Base-by-base conservation (phyloP, 108 stramenopile genomes). In the Cyclostephanos invisitatus region DNA sequence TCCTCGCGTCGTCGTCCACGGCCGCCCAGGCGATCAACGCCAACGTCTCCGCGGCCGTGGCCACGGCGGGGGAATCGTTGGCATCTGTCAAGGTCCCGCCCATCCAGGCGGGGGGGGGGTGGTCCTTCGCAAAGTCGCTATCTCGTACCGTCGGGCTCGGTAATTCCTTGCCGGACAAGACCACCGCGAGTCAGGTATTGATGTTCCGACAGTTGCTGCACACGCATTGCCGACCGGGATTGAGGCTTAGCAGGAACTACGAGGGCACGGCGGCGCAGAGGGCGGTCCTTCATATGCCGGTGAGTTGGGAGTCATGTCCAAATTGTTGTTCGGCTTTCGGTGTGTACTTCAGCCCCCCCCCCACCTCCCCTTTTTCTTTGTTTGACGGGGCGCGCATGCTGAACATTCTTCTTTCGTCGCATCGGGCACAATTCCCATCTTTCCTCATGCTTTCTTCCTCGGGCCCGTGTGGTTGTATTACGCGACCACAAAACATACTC, bases 171-270 rank as follows among this genome's bases (percentile, higher is more conserved):
- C 93, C 93, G 2, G 93, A 94, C 70, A 90, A 89, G 70, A 89
- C 86, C 7, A 91, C 91, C n/a, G 93, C 93, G 10, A 85, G 84
- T 28, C 93, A 94, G 65, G 90, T 94, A 5, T 67, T 94, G 11
- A 94, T 94, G 93, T 94, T 91, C 67, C 86, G 93, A 15, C 93
- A 94, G 57, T 60, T 94, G 51, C 74, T 94, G 17, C 93, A 94
- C 67, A 94, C 93, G 27, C 78, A 81, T n/a, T 91, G 91, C 67
- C 82, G 87, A 1, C 91, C 91, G 62, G 93, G 93, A 29, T 67
- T 94, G 48, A 73, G 86, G 50, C 77, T 94, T 11, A 85, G 85
- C 36, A 64, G 93, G 20, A 61, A 67, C 21, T 94, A 87, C 61
- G 83, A 94, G 71, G 89, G 71, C 12, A 94, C 90, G 5, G 74